Evolutionary conservation across 352 stramenopile genomes (phyloP).

Genomic region (Phytophthora vignae): DNA sequence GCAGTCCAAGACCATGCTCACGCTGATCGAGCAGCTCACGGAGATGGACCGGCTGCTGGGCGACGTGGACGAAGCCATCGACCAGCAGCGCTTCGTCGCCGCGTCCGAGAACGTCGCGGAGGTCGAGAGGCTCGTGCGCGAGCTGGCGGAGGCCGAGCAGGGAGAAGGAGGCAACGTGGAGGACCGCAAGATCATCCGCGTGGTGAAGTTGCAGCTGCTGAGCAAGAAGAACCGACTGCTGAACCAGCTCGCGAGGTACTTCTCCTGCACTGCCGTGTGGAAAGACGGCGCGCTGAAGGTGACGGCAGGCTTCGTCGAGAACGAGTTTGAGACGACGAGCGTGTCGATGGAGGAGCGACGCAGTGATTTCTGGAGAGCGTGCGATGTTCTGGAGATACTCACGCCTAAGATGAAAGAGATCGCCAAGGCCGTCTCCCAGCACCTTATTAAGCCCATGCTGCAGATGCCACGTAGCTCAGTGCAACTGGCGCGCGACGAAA

Average conservation of each 20-base stretch:
- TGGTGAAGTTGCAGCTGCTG: slow-evolving; percentile 56
- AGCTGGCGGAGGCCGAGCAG: slow-evolving; percentile 26
- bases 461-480: slow-evolving; percentile 26
- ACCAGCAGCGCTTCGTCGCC: slow-evolving; percentile 52
- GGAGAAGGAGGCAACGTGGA: slow-evolving; percentile 12
- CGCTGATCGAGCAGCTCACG: slow-evolving; percentile 74
- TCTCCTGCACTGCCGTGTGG: slow-evolving; percentile 47
- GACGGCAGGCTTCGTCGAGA: slow-evolving; percentile 2
- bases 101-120: slow-evolving; percentile 52
- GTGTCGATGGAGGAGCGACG: slow-evolving; percentile 30
- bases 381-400: slow-evolving; percentile 56
- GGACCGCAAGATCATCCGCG: slow-evolving; percentile 44
- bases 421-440: slow-evolving; percentile 53
- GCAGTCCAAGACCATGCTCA: slow-evolving; percentile 67
- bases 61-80: slow-evolving; percentile 59
- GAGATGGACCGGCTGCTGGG: slow-evolving; percentile 59
- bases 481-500: slow-evolving; percentile 36
- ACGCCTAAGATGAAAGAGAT: slow-evolving; percentile 58
- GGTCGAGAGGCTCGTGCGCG: slow-evolving; percentile 46
- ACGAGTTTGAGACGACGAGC: slow-evolving; percentile 6
- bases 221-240: slow-evolving; percentile 66
- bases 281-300: slow-evolving; percentile 56
- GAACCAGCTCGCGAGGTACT: slow-evolving; percentile 56
- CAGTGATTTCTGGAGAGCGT: slow-evolving; percentile 65
- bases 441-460: slow-evolving; percentile 68